Evolutionary conservation across 805 yeast genomes (phyloP).

Genomic region (Metschnikowia aberdeeniae): DNA sequence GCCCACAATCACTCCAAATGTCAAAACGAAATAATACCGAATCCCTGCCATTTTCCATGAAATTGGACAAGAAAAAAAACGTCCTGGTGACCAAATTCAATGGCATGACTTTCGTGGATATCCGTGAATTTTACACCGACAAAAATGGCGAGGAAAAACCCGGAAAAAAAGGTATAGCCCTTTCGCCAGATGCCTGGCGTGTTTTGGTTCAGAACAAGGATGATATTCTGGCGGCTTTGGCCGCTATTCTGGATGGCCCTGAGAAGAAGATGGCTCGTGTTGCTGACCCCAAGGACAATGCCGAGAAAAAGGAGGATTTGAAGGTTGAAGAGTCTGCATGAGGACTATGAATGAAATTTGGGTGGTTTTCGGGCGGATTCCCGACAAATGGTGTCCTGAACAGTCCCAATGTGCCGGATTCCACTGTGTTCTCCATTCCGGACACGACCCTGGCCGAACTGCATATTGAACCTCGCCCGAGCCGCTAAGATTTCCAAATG

Average conservation of each 20-base stretch:
- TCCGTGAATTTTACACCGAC: constrained; percentile 70
- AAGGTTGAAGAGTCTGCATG: neutral
- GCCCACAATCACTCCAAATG: neutral
- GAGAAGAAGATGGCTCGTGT: constrained; percentile 6
- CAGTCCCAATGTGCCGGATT: too few relatives aligned
- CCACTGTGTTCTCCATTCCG: too few relatives aligned
- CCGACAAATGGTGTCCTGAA: too few relatives aligned
- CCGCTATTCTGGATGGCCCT: constrained; percentile 25
- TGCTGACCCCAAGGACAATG: too few relatives aligned
- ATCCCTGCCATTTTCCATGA: neutral
- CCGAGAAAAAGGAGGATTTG: neutral
- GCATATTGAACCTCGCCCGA: too few relatives aligned
- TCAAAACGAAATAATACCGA: neutral
- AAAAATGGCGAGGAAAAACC: constrained; percentile 66
- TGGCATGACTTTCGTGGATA: constrained; percentile 65
- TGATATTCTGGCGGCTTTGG: constrained; percentile 50
- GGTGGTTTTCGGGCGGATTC: too few relatives aligned
- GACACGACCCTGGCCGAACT: too few relatives aligned
- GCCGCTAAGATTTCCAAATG: too few relatives aligned
- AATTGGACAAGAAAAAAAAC: constrained; percentile 46
- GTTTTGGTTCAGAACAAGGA: constrained; percentile 42
- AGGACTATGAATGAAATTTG: too few relatives aligned
- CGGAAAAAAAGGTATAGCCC: constrained; percentile 71
- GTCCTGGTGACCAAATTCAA: constrained; percentile 73
- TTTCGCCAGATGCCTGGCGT: constrained; percentile 55